Conservation (phyloP, 352 stramenopile genomes). For the Thraustotheca clavata region DNA sequence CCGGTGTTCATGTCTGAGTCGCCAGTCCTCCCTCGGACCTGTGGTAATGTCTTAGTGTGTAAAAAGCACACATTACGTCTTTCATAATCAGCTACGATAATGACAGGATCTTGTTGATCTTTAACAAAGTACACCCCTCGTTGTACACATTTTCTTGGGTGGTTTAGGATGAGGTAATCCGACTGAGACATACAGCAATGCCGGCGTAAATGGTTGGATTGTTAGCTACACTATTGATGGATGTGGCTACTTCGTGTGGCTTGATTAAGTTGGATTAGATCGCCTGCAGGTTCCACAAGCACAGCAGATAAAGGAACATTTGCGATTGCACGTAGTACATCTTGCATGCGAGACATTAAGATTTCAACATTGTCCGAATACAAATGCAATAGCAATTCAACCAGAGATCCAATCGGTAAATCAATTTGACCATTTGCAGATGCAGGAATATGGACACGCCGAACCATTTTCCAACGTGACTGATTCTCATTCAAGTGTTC, state of each 20-base stretch:
- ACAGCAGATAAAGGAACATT: background rate
- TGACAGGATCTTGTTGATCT: too few relatives aligned
- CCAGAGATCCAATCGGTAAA: background rate
- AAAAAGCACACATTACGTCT: too few relatives aligned
- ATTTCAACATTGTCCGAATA: constrained; percentile 11
- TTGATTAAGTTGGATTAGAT: constrained; percentile 14
- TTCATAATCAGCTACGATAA: too few relatives aligned
- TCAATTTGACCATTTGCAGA: background rate
- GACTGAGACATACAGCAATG: too few relatives aligned
- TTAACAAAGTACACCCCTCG: too few relatives aligned
- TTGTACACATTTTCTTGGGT: too few relatives aligned
- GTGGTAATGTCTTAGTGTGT: too few relatives aligned
- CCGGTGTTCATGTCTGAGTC: too few relatives aligned
- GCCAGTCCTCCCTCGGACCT: too few relatives aligned
- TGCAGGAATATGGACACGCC: background rate
- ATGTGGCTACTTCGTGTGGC: background rate
- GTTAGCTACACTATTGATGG: background rate
- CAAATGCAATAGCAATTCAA: constrained; percentile 2
- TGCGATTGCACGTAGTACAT: background rate
- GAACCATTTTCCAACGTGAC: constrained; percentile 11
- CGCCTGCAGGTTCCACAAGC: background rate
- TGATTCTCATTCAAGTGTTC: background rate
- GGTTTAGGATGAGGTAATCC: too few relatives aligned
- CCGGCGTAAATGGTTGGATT: background rate
- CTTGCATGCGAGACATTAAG: background rate